Conservation (phyloP, 2,329 filamentous ascomycete species). For the Atkinsonella texensis region DNA sequence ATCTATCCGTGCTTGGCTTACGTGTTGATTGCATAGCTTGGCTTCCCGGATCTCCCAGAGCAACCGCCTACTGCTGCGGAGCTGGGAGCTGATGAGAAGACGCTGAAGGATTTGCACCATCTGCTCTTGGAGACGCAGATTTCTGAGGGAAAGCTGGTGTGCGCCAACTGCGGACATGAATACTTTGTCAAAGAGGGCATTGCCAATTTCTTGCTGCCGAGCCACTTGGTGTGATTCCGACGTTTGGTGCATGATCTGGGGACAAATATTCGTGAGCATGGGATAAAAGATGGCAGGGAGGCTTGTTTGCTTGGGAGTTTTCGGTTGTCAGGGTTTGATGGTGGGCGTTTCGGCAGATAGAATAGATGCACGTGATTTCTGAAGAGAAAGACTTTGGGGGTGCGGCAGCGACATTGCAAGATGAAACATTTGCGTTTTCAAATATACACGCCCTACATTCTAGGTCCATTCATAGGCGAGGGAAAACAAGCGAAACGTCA, state of each 20-base stretch:
- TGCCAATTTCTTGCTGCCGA: constrained; percentile 88
- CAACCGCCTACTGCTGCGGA: constrained; percentile 50
- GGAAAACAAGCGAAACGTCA: neutral
- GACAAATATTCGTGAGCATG: neutral
- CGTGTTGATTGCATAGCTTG: constrained; percentile 45
- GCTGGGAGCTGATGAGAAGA: constrained; percentile 53
- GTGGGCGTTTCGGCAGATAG: neutral
- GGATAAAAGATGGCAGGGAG: neutral
- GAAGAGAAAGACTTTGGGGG: neutral
- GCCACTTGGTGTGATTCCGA: constrained; percentile 55
- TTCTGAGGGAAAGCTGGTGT: constrained; percentile 76
- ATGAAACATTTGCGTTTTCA: too few relatives aligned
- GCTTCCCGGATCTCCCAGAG: constrained; percentile 61
- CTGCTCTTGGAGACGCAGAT: constrained; percentile 85
- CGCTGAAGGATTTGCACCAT: constrained; percentile 65
- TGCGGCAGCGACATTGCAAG: too few relatives aligned
- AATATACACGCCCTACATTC: too few relatives aligned
- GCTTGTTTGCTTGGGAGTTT: neutral
- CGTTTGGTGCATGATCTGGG: neutral
- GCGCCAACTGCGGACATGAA: constrained; percentile 83
- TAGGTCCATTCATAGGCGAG: too few relatives aligned
- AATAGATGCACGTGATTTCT: neutral
- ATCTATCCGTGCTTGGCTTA: too few relatives aligned
- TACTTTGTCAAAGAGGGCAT: constrained; percentile 94
- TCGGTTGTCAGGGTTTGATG: neutral